A percentile compares a stretch with the other conserved stretches of the same genome.
These are phyloP conservation scores for Saccharomyces hybrid DNA, from an alignment of 1,139 yeast genomes.

Conservation along the genomic window DNA sequence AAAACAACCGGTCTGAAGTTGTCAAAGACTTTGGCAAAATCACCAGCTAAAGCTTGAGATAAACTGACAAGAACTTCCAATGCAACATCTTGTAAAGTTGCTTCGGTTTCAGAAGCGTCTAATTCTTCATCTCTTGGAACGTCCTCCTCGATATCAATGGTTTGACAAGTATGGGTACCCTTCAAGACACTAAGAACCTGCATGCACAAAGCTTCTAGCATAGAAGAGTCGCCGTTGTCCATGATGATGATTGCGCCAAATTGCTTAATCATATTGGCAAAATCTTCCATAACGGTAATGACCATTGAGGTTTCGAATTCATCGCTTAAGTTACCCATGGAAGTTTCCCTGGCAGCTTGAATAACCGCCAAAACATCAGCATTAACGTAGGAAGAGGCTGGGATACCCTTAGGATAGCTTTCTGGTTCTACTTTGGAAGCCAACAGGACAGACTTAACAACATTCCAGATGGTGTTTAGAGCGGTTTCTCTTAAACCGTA, in stretches of 20 bases:
- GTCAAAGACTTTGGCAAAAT: conserved; percentile 62
- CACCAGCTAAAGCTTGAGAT: conserved; percentile 59
- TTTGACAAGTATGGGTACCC: conserved; percentile 79
- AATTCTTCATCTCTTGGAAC: conserved; percentile 44
- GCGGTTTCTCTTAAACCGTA: conserved; percentile 91
- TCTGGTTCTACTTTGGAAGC: conserved; percentile 45
- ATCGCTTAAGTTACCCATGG: conserved; percentile 57
- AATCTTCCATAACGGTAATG: conserved; percentile 65
- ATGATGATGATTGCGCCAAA: conserved; percentile 70
- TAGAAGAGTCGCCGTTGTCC: conserved; percentile 50
- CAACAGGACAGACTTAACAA: conserved; percentile 61
- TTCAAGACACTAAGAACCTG: conserved; percentile 66
- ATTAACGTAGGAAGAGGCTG: conserved; percentile 53
- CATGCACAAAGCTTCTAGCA: conserved; percentile 59
- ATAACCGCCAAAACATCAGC: conserved; percentile 52
- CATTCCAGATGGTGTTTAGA: conserved; percentile 72
- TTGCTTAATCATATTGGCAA: conserved; percentile 60
- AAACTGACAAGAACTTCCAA: conserved; percentile 77
- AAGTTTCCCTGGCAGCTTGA: conserved; percentile 56
- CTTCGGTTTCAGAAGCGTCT: conserved; percentile 83
- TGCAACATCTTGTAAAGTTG: conserved; percentile 75
- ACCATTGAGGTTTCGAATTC: conserved; percentile 83
- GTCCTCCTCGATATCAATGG: conserved; percentile 50
- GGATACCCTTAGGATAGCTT: conserved; percentile 67
- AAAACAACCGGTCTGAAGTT: conserved; percentile 64